Base-by-base conservation (phyloP, 2,329 filamentous ascomycete genomes). In the Cyphellophora attinorum region DNA sequence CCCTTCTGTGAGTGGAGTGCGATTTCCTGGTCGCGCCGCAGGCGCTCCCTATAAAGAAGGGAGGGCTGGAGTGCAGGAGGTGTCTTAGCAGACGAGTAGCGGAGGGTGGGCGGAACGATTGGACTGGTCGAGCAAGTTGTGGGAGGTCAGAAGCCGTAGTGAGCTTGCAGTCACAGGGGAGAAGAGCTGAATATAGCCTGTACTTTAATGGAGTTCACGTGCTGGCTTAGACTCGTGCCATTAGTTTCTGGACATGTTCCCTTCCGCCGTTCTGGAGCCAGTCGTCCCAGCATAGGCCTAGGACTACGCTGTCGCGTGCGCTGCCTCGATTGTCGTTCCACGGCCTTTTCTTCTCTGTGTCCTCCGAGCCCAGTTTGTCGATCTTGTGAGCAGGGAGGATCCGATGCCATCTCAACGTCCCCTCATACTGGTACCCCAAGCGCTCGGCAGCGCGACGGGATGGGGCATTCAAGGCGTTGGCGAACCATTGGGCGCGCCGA, bases 341-440 rank as follows among this genome's bases (percentile, higher is more conserved):
- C 14, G 15, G 13, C 6, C 32, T 33, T 12, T 29, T 23, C 17
- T 40, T 23, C 15, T 5, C 16, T 11, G 11, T 21, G 5, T 8
- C 14, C 13, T 11, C 15, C 11, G 14, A 15, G 14, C 16, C n/a
- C n/a, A n/a, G n/a, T n/a, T n/a, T n/a, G n/a, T n/a, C 33, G 13
- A 15, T 25, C 29, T 27, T 33, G 6, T 15, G 19, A 21, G 19
- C 34, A 4, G 34, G 16, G 6, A 40, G 6, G 6, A 37, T 51
- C 44, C 28, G 54, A 29, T 57, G 46, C 53, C 56, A 60, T 16
- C 53, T 41, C 11, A 55, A 37, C 21, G 54, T 37, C 5, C 52
- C 58, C 33, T 59, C 56, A 13, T 46, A 40, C 14, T 41, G 35
- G 33, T 56, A 59, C 1, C 58, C 57, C 47, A 61, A 49, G 25